Evolutionary conservation across 441 rosid genomes (phyloP).

Genomic region (Daphne laureola): DNA sequence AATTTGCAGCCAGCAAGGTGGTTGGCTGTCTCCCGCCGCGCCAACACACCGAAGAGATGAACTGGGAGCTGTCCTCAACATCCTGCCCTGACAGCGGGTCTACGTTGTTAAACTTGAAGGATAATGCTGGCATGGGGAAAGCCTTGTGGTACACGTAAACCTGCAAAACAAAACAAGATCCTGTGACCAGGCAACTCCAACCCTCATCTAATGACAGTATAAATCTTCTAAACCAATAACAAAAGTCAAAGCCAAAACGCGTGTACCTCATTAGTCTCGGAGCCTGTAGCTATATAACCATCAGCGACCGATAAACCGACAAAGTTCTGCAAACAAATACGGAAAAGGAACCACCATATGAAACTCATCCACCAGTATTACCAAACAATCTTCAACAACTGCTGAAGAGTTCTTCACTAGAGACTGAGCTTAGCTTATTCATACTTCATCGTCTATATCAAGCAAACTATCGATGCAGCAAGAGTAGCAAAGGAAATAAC

Average conservation of each 20-base stretch:
- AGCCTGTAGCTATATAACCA: slow-evolving; percentile 98
- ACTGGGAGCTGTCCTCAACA: slow-evolving; percentile 62
- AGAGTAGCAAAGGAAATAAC: background rate
- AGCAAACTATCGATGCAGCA: background rate
- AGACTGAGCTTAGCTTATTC: background rate
- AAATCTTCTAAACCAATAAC: too few species aligned
- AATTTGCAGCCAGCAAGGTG: slow-evolving; percentile 87
- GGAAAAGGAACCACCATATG: too few species aligned
- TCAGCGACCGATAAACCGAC: slow-evolving; percentile 91
- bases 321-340: slow-evolving; percentile 59
- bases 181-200: too few species aligned
- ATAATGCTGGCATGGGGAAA: slow-evolving; percentile 92
- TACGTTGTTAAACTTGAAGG: slow-evolving; percentile 58
- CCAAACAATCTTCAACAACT: too few species aligned
- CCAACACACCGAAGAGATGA: slow-evolving; percentile 94
- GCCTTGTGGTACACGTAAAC: slow-evolving; percentile 95
- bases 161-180: slow-evolving; percentile 22
- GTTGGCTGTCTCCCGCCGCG: slow-evolving; percentile 74
- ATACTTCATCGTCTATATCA: background rate
- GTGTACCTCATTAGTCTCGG: slow-evolving; percentile 99
- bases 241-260: too few species aligned
- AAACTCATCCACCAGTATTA: too few species aligned
- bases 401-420: too few species aligned
- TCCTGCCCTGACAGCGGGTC: slow-evolving; percentile 59
- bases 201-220: too few species aligned